Percentiles rank a stretch among this genome's conserved stretches.
These are phyloP conservation scores for Colletotrichum incanum DNA, from an alignment of 2,329 filamentous ascomycete species.

Conservation along the genomic window DNA sequence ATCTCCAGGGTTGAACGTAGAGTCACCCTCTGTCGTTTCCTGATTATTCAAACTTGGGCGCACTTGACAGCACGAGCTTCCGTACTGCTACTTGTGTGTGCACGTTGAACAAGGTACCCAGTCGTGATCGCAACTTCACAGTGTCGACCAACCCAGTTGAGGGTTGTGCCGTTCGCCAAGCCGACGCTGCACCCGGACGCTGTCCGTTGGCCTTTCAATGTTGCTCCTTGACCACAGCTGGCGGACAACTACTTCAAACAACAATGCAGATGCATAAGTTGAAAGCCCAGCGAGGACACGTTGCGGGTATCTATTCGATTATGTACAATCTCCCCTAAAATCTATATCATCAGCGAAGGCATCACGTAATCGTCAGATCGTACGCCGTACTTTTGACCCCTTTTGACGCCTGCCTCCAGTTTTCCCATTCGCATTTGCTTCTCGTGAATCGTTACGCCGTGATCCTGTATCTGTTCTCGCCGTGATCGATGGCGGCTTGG, in stretches of 20 bases:
- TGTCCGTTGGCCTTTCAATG: not conserved
- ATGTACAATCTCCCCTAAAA: slow-evolving; percentile 42
- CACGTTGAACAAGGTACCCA: too few relatives aligned
- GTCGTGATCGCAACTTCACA: not conserved
- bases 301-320: slow-evolving; percentile 45
- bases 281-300: slow-evolving; percentile 37
- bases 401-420: slow-evolving; percentile 40
- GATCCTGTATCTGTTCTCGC: slow-evolving; percentile 21
- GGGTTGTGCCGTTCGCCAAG: not conserved
- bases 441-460: slow-evolving; percentile 42
- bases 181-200: not conserved
- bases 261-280: not conserved
- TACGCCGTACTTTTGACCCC: slow-evolving; percentile 40
- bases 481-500: not conserved
- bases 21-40: not conserved
- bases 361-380: slow-evolving; percentile 34
- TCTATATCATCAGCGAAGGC: slow-evolving; percentile 42
- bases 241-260: not conserved
- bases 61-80: not conserved
- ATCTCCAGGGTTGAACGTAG: too few relatives aligned
- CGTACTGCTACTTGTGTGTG: not conserved
- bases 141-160: not conserved
- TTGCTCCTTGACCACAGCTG: not conserved
- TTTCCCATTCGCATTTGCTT: slow-evolving; percentile 26
- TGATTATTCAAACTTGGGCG: not conserved